These are phyloP conservation scores for Bruguiera hainesii DNA, from an alignment of 441 rosid genomes.

Conservation along the genomic window DNA sequence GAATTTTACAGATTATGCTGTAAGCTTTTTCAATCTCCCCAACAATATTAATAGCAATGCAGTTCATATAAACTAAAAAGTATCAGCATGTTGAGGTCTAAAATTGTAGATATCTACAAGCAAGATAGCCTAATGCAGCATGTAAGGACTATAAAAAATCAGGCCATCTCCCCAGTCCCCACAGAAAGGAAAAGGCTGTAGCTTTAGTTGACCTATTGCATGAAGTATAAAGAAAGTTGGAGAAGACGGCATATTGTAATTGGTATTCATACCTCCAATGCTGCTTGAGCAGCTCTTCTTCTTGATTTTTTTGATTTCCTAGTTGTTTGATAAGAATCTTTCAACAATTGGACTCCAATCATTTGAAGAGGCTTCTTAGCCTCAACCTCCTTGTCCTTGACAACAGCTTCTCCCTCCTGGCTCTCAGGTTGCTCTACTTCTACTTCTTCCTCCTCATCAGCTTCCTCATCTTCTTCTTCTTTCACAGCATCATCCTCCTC, in stretches of 20 bases:
- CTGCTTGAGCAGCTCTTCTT: constrained; percentile 58
- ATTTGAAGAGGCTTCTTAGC: constrained; percentile 85
- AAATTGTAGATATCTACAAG: not conserved
- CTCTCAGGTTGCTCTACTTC: constrained; percentile 63
- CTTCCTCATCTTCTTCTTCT: constrained; percentile 47
- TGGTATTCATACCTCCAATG: constrained; percentile 51
- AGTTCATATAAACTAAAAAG: not conserved
- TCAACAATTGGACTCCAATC: constrained; percentile 92
- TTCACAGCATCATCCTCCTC: constrained; percentile 50
- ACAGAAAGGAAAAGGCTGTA: too few relatives aligned
- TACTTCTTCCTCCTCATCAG: constrained; percentile 57
- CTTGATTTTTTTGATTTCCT: constrained; percentile 58
- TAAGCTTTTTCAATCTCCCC: not conserved
- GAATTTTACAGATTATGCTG: not conserved
- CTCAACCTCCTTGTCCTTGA: constrained; percentile 73
- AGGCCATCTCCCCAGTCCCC: too few relatives aligned
- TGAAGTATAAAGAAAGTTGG: too few relatives aligned
- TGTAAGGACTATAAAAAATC: too few relatives aligned
- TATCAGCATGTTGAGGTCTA: not conserved
- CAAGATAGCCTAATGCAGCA: not conserved
- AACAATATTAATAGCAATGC: not conserved
- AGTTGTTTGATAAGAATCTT: constrained; percentile 63
- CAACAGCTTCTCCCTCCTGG: constrained; percentile 56
- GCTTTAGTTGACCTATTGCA: too few relatives aligned
- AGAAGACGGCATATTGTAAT: not conserved